Base-by-base conservation (phyloP, 306 rosid genomes). In the Acacia melanoxylon region DNA sequence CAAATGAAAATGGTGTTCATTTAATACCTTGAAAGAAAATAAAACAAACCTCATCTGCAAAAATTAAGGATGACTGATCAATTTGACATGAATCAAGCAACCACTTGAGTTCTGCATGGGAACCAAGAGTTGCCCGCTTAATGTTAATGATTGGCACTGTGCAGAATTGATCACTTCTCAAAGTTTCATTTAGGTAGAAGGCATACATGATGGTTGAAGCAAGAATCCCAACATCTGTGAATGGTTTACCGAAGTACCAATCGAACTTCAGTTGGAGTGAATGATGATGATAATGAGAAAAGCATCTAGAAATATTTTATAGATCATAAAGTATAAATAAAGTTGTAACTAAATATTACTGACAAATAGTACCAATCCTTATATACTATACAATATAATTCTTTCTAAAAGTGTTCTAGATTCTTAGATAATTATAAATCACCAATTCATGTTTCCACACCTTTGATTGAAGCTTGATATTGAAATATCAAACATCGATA, bases 41-140 rank as follows among this genome's bases (percentile, higher is more conserved):
- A 46, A 73, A 78, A 87, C 89, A 42, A 37, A 89, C 98, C 98
- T 94, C 97, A 71, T 94, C 96, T 41, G 88, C 69, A 83, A 94
- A 94, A 63, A 90, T 84, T 77, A 94, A 86, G 82, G 94, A 90
- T 63, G 87, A 73, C 58, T 81, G 89, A 82, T 94, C 92, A 78
- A 94, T 90, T 82, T 87, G 95, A 86, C 97, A 94, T 52, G 97
- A 94, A 79, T 84, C 91, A 72, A 94, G 89, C 85, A 94, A 84
- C 97, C 98, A 94, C 78, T 86, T 90, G 77, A 94, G 89, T 79
- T 90, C 95, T 77, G 88, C 89, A 87, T 84, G 92, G 56, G 94
- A 89, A 51, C 63, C 82, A 42, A 92, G 92, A 81, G 85, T 92
- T 42, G 79, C 80, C 84, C 97, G 83, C 84, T 89, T 88, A 81